Base-by-base conservation (phyloP, 306 rosid species). In the Fragaria vesca region DNA sequence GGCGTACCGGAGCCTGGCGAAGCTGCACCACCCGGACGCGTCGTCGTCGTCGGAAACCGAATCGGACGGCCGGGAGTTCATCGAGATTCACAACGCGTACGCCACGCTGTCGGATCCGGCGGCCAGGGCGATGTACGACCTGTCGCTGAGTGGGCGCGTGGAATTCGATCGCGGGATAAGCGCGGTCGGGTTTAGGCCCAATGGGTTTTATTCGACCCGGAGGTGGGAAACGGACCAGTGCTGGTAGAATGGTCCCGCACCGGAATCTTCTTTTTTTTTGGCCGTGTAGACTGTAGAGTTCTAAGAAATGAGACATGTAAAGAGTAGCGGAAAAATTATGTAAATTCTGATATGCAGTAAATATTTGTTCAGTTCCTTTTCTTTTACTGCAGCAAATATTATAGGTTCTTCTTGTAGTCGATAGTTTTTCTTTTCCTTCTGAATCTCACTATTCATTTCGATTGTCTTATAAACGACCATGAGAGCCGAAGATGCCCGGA, bases 141-240 rank as follows among this genome's bases (percentile, higher is more conserved):
- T 85, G 20, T 83, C 93, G 7, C 4, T 94, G 84, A 54, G 77
- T 34, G 85, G 78, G 13, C 65, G 8, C 13, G 78, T 43, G 5
- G 62, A 78, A 20, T 67, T 55, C 30, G 70, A 34, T 30, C 75
- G 81, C n/a, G 69, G 70, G 13, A 76, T 82, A 0, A 61, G 71
- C 7, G 18, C 81, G 15, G 69, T n/a, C 50, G 77, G 63, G 43
- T 73, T 63, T 26, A 57, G 51, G 34, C 5, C 87, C 24, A 45
- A 15, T 30, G 91, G 87, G 75, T 89, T 79, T 61, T 79, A 82
- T 78, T 5, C 84, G 81, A 86, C 87, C 71, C 90, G 97, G 17
- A 81, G 91, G 48, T 94, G 98, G 98, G 97, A 94, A 76, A 94
- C 97, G 30, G 97, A 94, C 40, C 98, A 94, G 90, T 94, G 98